Conservation (phyloP, 768 basidiomycete species). For the Austroboletus festivus region DNA sequence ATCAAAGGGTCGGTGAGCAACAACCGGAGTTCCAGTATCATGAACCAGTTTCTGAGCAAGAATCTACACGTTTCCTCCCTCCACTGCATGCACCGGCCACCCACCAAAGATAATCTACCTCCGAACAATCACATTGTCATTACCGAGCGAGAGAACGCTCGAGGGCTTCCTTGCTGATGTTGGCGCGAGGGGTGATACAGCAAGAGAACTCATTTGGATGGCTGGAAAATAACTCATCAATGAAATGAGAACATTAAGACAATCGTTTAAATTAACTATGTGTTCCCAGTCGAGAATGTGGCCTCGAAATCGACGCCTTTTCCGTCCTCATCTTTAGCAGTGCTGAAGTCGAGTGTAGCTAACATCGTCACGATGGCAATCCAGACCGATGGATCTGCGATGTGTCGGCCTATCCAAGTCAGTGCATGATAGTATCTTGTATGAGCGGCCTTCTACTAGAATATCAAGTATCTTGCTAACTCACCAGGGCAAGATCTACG, state of each 20-base stretch:
- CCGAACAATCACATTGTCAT: too few species aligned
- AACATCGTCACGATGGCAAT: conserved; percentile 5
- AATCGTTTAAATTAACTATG: not conserved
- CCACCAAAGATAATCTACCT: too few species aligned
- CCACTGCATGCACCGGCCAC: too few species aligned
- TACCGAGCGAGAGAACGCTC: not conserved
- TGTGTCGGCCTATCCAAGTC: conserved; percentile 1
- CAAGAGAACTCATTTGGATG: not conserved
- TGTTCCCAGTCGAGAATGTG: not conserved
- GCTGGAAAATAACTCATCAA: not conserved
- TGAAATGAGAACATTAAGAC: not conserved
- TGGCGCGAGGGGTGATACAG: not conserved
- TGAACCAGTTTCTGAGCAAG: too few species aligned
- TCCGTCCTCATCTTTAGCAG: not conserved
- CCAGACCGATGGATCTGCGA: conserved; percentile 8
- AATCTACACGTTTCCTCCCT: too few species aligned
- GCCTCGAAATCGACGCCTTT: conserved; percentile 4
- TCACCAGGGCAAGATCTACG: conserved; percentile 7
- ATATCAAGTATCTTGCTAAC: not conserved
- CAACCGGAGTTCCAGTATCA: too few species aligned
- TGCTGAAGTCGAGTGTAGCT: not conserved
- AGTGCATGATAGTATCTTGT: not conserved
- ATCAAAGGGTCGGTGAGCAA: too few species aligned
- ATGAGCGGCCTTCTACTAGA: too few species aligned
- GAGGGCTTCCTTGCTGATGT: not conserved